A percentile compares a stretch with the other conserved stretches of the same genome.
Conservation (phyloP, 345 rosid genomes). For the Punica granatum region DNA sequence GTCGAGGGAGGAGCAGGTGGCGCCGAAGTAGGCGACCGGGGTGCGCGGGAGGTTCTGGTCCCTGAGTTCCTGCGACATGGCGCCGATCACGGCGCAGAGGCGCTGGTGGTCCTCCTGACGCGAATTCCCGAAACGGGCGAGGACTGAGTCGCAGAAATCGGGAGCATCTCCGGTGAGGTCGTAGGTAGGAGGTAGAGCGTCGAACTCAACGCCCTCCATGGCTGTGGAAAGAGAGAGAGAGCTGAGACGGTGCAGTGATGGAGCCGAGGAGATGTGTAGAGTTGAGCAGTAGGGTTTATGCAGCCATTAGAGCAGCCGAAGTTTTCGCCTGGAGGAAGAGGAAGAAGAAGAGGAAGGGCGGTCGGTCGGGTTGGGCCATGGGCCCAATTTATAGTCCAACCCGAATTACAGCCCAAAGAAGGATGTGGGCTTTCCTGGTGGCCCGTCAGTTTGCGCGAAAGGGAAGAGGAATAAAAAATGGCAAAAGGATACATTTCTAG, state of each 20-base stretch:
- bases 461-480: too few species aligned
- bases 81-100: constrained; percentile 59
- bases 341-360: not conserved
- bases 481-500: too few species aligned
- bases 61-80: constrained; percentile 63
- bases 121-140: constrained; percentile 44
- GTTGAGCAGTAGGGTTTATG: constrained; percentile 4
- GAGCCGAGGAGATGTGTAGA: not conserved
- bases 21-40: constrained; percentile 68
- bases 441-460: too few species aligned
- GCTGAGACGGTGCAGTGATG: not conserved
- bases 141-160: constrained; percentile 54
- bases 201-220: constrained; percentile 32
- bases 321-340: not conserved
- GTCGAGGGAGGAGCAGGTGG: constrained; percentile 53
- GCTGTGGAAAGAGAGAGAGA: not conserved
- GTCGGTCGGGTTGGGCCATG: too few species aligned
- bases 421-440: too few species aligned
- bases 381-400: too few species aligned
- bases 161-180: constrained; percentile 5
- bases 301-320: not conserved
- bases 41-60: constrained; percentile 53
- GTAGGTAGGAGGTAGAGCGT: constrained; percentile 7
- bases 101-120: constrained; percentile 48
- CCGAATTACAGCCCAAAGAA: too few species aligned